phyloP scores from a whole-genome alignment of 768 basidiomycete species.

The Clavulina sp. region DNA sequence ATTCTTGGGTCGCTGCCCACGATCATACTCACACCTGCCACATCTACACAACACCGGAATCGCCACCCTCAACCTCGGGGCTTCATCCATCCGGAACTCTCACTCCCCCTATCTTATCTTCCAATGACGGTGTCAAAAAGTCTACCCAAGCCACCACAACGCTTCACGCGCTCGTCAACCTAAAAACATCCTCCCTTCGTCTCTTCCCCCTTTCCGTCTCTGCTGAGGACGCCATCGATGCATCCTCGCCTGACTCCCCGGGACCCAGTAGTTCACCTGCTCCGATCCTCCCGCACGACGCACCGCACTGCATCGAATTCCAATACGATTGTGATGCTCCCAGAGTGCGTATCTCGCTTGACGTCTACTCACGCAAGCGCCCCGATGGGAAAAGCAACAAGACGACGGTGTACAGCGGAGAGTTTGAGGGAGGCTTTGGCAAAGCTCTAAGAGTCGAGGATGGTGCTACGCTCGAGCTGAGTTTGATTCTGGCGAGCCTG shows the following conservation, averaged over 20 bases:
- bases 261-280: too few relatives aligned
- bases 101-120: not conserved
- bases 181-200: slow-evolving; percentile 75
- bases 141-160: slow-evolving; percentile 75
- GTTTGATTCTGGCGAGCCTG: slow-evolving; percentile 13
- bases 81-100: not conserved
- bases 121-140: slow-evolving; percentile 1
- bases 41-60: not conserved
- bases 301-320: slow-evolving; percentile 71
- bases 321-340: slow-evolving; percentile 85
- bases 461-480: slow-evolving; percentile 60
- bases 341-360: slow-evolving; percentile 62
- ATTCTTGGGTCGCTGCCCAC: too few relatives aligned
- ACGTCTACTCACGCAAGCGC: slow-evolving; percentile 24
- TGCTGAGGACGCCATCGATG: slow-evolving; percentile 25
- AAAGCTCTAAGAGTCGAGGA: slow-evolving; percentile 55
- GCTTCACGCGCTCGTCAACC: slow-evolving; percentile 83
- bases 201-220: slow-evolving; percentile 41
- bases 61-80: slow-evolving; percentile 1
- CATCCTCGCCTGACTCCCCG: slow-evolving; percentile 23
- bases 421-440: slow-evolving; percentile 72
- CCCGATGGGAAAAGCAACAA: slow-evolving; percentile 31
- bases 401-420: slow-evolving; percentile 24
- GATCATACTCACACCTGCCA: not conserved
- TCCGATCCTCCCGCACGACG: too few relatives aligned